phyloP scores from a whole-genome alignment of 768 basidiomycete genomes.

The Suillus subluteus region DNA sequence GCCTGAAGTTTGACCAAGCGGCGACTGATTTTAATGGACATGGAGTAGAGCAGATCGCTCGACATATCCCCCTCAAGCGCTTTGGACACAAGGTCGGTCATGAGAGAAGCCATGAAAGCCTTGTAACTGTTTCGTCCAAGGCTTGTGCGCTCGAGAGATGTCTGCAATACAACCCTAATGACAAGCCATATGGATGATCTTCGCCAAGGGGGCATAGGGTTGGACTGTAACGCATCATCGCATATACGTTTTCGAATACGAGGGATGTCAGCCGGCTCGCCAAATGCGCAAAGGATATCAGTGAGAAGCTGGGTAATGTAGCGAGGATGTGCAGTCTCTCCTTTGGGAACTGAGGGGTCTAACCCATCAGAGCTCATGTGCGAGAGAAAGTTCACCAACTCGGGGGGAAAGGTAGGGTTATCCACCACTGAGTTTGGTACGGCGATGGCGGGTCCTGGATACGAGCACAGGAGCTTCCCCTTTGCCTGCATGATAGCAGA shows the following conservation, averaged over 20 bases:
- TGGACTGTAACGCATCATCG: constrained; percentile 34
- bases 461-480: constrained; percentile 49
- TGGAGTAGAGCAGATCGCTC: constrained; percentile 33
- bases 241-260: constrained; percentile 37
- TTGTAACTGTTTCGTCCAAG: constrained; percentile 42
- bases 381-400: constrained; percentile 43
- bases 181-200: constrained; percentile 42
- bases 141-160: constrained; percentile 24
- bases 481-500: constrained; percentile 35
- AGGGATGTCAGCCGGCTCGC: constrained; percentile 19
- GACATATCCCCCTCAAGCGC: constrained; percentile 19
- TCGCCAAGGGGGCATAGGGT: constrained; percentile 34
- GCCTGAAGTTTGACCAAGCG: constrained; percentile 30
- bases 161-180: constrained; percentile 38
- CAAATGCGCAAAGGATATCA: constrained; percentile 44
- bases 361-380: constrained; percentile 35
- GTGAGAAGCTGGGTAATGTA: constrained; percentile 51
- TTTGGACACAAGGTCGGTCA: constrained; percentile 29
- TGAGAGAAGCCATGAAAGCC: constrained; percentile 47
- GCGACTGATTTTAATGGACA: constrained; percentile 32
- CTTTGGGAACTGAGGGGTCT: constrained; percentile 30
- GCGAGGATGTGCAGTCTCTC: constrained; percentile 37
- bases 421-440: constrained; percentile 34
- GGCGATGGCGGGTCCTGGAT: constrained; percentile 46
- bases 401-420: constrained; percentile 33